These are phyloP conservation scores for Zalaria obscura DNA, from an alignment of 2,329 filamentous ascomycete species.

Conservation along the genomic window DNA sequence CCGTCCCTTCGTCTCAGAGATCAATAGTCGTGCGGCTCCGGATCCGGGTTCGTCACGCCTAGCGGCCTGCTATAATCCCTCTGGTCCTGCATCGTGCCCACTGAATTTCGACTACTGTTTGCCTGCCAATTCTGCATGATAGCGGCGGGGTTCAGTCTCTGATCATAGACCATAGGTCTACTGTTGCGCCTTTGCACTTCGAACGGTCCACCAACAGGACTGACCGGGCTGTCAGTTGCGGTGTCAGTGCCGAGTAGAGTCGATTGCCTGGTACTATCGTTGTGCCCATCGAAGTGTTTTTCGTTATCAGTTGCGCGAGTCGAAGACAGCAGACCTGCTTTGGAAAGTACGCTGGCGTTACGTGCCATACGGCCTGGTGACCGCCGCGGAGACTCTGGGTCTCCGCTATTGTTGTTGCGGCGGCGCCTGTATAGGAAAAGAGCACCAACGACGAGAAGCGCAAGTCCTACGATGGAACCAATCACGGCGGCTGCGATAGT, in stretches of 20 bases:
- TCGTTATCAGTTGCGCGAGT: slow-evolving; percentile 14
- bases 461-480: slow-evolving; percentile 24
- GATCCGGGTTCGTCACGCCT: slow-evolving; percentile 25
- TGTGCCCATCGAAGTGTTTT: slow-evolving; percentile 9
- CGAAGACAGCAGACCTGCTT: slow-evolving; percentile 27
- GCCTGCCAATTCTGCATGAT: slow-evolving; percentile 27
- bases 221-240: slow-evolving; percentile 11
- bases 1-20: too few species aligned
- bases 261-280: slow-evolving; percentile 18
- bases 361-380: slow-evolving; percentile 12
- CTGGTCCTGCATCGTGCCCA: slow-evolving; percentile 32
- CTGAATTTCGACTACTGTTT: slow-evolving; percentile 31
- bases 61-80: slow-evolving; percentile 32
- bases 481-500: slow-evolving; percentile 33
- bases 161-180: slow-evolving; percentile 31
- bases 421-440: slow-evolving; percentile 27
- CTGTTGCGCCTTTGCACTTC: slow-evolving; percentile 19
- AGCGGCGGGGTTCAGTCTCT: slow-evolving; percentile 32
- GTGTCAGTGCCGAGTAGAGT: slow-evolving; percentile 14
- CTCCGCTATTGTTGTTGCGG: slow-evolving; percentile 8
- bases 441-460: slow-evolving; percentile 20
- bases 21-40: too few species aligned
- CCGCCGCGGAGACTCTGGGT: slow-evolving; percentile 5
- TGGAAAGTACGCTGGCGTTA: slow-evolving; percentile 34
- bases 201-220: slow-evolving; percentile 11